These are phyloP conservation scores for Wickerhamiella hasegawae DNA, from an alignment of 805 yeast species.

Conservation along the genomic window DNA sequence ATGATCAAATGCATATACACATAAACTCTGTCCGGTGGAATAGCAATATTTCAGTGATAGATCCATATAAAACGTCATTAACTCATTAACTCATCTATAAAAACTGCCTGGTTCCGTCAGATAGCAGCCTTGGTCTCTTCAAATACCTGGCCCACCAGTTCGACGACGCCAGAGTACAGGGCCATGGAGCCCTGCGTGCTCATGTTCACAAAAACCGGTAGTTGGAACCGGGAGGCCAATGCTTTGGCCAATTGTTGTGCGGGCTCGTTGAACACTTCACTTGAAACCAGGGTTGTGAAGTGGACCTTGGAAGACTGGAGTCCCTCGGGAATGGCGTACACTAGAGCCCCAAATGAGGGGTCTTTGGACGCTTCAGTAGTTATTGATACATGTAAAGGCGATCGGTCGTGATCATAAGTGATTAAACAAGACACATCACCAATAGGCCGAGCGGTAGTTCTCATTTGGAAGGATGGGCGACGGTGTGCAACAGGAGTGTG, in stretches of 20 bases:
- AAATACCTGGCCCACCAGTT: neutral
- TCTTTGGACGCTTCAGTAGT: constrained; percentile 1
- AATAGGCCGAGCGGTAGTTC: neutral
- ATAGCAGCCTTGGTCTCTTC: no score
- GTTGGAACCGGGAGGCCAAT: constrained; percentile 7
- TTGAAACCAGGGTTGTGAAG: constrained; percentile 7
- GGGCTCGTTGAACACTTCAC: constrained; percentile 9
- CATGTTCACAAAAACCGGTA: constrained; percentile 14
- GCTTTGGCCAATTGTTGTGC: constrained; percentile 10
- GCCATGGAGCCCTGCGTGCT: constrained; percentile 5
- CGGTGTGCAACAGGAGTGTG: no score
- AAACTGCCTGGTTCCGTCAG: no score
- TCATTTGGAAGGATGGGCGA: neutral
- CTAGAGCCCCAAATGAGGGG: constrained; percentile 13
- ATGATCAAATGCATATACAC: no score
- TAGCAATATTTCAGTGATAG: no score
- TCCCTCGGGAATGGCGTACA: constrained; percentile 12
- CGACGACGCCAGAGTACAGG: neutral
- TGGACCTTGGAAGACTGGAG: neutral
- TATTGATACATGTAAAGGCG: constrained; percentile 11
- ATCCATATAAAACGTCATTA: no score
- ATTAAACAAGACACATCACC: neutral
- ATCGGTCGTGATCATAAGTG: constrained; percentile 1
- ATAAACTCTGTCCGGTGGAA: no score
- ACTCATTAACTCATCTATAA: no score